Evolutionary conservation across 2,329 filamentous ascomycete genomes (phyloP).

Genomic region (Colletotrichum melonis): DNA sequence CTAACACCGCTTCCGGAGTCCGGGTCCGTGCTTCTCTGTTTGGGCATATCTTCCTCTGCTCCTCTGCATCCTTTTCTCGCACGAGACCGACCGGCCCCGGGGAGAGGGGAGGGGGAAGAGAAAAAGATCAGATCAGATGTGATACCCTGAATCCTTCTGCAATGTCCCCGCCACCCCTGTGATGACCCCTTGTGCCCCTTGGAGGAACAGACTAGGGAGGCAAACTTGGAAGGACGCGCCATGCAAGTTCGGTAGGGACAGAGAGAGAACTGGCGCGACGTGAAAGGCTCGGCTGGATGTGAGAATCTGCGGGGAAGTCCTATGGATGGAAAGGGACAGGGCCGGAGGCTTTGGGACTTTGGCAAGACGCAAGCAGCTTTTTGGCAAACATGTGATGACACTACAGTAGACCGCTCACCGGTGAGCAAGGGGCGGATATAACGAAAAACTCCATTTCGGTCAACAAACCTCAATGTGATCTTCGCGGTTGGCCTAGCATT

Average conservation of each 20-base stretch:
- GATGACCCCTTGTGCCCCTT: background rate
- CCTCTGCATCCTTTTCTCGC: too few relatives aligned
- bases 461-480: background rate
- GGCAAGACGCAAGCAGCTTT: background rate
- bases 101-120: too few relatives aligned
- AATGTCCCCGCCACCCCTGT: background rate
- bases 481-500: background rate
- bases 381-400: background rate
- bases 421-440: slow-evolving; percentile 30
- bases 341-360: background rate
- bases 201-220: background rate
- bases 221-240: background rate
- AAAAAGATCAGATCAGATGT: background rate
- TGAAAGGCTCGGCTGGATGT: background rate
- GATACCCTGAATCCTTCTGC: background rate
- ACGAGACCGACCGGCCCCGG: background rate
- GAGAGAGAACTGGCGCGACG: background rate
- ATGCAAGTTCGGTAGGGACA: background rate
- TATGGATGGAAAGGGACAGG: background rate
- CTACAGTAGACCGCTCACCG: background rate
- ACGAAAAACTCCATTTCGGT: background rate
- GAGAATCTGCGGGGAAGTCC: background rate
- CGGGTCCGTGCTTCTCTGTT: slow-evolving; percentile 17
- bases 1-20: slow-evolving; percentile 9
- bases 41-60: background rate